phyloP scores from a whole-genome alignment of 805 yeast genomes.

The Monosporozyma solicola region DNA sequence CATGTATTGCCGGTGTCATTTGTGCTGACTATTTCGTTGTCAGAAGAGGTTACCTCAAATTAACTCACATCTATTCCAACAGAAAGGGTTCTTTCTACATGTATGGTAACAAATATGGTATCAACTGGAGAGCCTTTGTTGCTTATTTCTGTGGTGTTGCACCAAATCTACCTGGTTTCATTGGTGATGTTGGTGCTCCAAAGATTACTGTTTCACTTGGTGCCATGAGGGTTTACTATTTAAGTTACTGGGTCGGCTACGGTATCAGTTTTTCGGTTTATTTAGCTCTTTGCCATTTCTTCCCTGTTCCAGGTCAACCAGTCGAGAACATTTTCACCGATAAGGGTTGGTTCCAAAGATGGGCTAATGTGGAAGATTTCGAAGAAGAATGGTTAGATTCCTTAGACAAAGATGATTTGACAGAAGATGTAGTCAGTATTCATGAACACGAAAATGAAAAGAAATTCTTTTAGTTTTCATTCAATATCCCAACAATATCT shows the following conservation, averaged over 20 bases:
- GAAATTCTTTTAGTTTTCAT: neutral
- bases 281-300: constrained; percentile 41
- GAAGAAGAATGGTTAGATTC: constrained; percentile 31
- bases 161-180: constrained; percentile 35
- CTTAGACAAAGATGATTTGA: constrained; percentile 2
- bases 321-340: constrained; percentile 35
- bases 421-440: constrained; percentile 4
- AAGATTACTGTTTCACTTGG: constrained; percentile 55
- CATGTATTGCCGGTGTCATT: constrained; percentile 68
- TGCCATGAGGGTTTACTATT: constrained; percentile 57
- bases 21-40: constrained; percentile 50
- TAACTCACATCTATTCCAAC: constrained; percentile 54
- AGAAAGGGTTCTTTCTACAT: constrained; percentile 33
- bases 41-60: constrained; percentile 55
- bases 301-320: constrained; percentile 43
- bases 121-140: constrained; percentile 71
- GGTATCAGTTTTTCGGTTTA: constrained; percentile 47
- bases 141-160: constrained; percentile 43
- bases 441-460: constrained; percentile 2
- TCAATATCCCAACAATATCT: neutral
- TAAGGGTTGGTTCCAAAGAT: constrained; percentile 54
- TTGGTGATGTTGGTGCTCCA: constrained; percentile 40
- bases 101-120: constrained; percentile 45
- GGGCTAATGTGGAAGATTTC: constrained; percentile 55
- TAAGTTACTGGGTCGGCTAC: constrained; percentile 74